Conservation (phyloP, 306 rosid genomes). For the Acacia crassicarpa region DNA sequence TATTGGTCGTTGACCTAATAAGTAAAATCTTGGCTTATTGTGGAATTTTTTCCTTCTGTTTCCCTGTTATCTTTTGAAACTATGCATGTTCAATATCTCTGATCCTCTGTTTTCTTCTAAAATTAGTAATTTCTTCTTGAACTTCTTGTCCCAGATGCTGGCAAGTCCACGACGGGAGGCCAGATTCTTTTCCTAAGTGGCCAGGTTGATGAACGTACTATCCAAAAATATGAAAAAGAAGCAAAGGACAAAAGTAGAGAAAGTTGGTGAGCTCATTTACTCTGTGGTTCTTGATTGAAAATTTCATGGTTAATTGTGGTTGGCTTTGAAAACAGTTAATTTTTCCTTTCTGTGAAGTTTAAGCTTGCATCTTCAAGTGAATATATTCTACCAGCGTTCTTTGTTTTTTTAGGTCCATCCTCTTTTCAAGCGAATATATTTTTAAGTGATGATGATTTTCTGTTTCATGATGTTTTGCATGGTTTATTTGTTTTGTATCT, state of each 20-base stretch:
- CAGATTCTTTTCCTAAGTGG: conserved; percentile 98
- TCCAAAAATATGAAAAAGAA: conserved; percentile 96
- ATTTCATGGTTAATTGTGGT: neutral
- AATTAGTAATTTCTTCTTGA: conserved; percentile 21
- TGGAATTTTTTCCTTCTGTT: neutral
- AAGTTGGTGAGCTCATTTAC: conserved; percentile 77
- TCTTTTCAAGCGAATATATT: neutral
- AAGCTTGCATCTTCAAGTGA: neutral
- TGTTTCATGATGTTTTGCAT: neutral
- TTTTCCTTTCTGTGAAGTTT: neutral
- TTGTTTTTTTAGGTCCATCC: neutral
- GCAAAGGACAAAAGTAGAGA: conserved; percentile 99
- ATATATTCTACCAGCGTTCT: neutral
- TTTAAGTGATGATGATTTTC: neutral
- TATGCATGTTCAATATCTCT: neutral
- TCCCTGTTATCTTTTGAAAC: neutral
- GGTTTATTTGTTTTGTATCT: neutral
- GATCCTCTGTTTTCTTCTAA: neutral
- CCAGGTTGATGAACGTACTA: conserved; percentile 96
- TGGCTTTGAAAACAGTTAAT: neutral
- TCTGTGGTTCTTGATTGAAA: conserved; percentile 8
- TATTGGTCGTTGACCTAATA: conserved; percentile 7
- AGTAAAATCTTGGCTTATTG: neutral
- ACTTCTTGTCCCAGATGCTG: conserved; percentile 71
- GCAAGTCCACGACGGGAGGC: conserved; percentile 97